Conservation (phyloP, 1,139 yeast species). For the Candida neerlandica region DNA sequence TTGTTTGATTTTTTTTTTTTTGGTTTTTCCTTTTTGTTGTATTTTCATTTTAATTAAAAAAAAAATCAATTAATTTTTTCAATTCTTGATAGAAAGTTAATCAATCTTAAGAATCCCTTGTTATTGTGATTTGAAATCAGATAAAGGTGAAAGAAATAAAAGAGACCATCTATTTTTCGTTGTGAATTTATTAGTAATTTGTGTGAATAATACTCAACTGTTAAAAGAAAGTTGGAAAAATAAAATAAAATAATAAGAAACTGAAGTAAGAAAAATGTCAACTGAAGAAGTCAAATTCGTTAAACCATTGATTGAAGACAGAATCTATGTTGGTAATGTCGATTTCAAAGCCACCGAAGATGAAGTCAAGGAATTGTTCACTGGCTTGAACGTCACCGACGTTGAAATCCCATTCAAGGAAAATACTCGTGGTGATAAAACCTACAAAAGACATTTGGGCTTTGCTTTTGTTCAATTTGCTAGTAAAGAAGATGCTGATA, state of each 20-base stretch:
- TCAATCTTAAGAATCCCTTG: constrained; percentile 4
- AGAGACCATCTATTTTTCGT: neutral
- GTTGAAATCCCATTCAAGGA: constrained; percentile 47
- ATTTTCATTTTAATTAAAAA: too few relatives aligned
- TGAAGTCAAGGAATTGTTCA: constrained; percentile 48
- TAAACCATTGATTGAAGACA: constrained; percentile 41
- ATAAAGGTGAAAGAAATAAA: neutral
- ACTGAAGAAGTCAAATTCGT: constrained; percentile 20
- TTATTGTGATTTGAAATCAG: constrained; percentile 4
- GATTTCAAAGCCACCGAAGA: constrained; percentile 55
- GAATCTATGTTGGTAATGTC: constrained; percentile 56
- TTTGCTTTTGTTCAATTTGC: constrained; percentile 58
- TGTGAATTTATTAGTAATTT: constrained; percentile 1
- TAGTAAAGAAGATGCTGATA: constrained; percentile 49
- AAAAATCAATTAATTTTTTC: constrained; percentile 2
- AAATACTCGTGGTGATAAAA: constrained; percentile 32
- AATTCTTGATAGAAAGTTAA: constrained; percentile 3
- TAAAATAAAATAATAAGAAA: neutral
- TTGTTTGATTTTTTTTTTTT: neutral
- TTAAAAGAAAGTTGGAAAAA: neutral
- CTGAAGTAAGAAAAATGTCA: constrained; percentile 10
- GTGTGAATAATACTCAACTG: neutral
- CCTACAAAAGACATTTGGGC: constrained; percentile 47
- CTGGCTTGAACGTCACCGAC: constrained; percentile 37
- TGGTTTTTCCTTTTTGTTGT: neutral